phyloP scores from a whole-genome alignment of 441 rosid species.

The Biscutella laevigata region DNA sequence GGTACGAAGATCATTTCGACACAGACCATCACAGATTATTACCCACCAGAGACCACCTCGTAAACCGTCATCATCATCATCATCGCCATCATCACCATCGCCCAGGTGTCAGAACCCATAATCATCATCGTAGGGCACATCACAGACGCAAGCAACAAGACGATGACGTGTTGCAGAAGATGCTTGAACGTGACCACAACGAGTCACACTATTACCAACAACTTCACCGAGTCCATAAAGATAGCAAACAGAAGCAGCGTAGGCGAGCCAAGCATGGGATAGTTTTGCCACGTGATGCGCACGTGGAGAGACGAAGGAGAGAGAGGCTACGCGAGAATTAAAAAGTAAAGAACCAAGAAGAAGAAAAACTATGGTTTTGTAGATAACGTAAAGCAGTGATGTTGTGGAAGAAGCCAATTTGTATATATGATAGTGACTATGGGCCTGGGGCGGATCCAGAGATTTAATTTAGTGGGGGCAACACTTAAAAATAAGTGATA shows the following conservation, averaged over 20 bases:
- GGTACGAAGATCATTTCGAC: conserved; percentile 68
- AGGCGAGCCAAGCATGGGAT: conserved; percentile 29
- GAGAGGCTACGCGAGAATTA: conserved; percentile 21
- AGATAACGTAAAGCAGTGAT: not conserved
- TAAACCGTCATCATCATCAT: conserved; percentile 28
- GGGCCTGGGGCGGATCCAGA: too few species aligned
- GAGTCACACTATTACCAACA: conserved; percentile 42
- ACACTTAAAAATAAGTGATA: too few species aligned
- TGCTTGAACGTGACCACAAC: conserved; percentile 32
- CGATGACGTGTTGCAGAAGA: conserved; percentile 25
- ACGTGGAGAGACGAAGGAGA: conserved; percentile 29
- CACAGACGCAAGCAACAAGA: conserved; percentile 9
- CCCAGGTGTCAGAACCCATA: conserved; percentile 28
- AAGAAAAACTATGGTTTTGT: not conserved
- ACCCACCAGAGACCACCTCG: conserved; percentile 21
- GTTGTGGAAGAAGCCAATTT: too few species aligned
- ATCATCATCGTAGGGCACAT: conserved; percentile 23
- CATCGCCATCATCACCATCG: conserved; percentile 23
- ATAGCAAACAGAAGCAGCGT: conserved; percentile 41
- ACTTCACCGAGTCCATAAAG: conserved; percentile 64
- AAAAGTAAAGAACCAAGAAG: too few species aligned
- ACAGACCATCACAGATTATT: conserved; percentile 19
- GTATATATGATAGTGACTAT: too few species aligned
- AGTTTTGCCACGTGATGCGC: conserved; percentile 22
- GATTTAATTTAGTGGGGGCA: too few species aligned